phyloP scores from a whole-genome alignment of 768 basidiomycete species.

The Cytidiella melzeri region DNA sequence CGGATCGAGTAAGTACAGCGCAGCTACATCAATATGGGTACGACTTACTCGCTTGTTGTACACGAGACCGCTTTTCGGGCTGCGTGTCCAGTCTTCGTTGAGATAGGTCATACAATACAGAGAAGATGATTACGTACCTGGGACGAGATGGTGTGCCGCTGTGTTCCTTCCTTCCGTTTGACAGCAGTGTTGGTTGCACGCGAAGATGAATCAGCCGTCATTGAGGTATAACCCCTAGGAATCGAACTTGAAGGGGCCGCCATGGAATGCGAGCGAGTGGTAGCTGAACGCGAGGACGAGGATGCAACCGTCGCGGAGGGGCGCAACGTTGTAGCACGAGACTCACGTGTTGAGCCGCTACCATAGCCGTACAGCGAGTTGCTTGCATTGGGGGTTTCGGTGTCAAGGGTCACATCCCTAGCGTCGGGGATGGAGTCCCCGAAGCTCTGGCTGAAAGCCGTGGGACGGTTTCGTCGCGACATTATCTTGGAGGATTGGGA shows the following conservation, averaged over 20 bases:
- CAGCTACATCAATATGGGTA: neutral
- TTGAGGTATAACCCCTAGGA: too few relatives aligned
- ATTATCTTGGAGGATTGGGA: neutral
- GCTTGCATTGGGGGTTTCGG: conserved; percentile 1
- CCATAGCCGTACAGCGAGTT: conserved; percentile 2
- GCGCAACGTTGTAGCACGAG: neutral
- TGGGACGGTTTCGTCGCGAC: conserved; percentile 27
- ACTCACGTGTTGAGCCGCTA: neutral
- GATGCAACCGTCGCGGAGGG: neutral
- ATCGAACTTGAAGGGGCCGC: neutral
- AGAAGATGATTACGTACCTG: too few relatives aligned
- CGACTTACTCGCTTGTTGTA: conserved; percentile 1
- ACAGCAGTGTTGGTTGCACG: too few relatives aligned
- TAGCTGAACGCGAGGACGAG: neutral
- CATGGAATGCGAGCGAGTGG: neutral
- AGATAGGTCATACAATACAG: too few relatives aligned
- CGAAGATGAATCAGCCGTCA: too few relatives aligned
- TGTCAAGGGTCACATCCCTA: neutral
- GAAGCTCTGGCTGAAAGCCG: conserved; percentile 52
- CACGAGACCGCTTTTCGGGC: conserved; percentile 9
- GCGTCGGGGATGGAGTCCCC: conserved; percentile 30
- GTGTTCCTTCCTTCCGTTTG: too few relatives aligned
- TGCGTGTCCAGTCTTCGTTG: too few relatives aligned
- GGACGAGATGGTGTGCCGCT: too few relatives aligned
- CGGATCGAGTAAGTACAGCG: neutral